A percentile compares a stretch with the other conserved stretches of the same genome.
Evolutionary conservation across 768 basidiomycete species (phyloP).

Genomic region (Amanita rubescens): DNA sequence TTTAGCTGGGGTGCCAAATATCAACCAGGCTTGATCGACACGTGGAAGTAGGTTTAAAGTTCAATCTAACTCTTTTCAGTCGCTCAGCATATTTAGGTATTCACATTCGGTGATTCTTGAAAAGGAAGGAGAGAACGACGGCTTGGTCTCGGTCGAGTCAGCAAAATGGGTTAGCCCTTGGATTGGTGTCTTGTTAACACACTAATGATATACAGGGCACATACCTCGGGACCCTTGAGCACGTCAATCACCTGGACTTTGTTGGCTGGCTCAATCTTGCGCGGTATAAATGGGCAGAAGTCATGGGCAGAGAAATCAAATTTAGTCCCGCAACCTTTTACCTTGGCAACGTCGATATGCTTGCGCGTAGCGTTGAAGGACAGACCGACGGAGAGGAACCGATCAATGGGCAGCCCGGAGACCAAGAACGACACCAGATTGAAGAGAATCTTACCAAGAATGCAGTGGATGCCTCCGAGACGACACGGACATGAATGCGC

Average conservation of each 20-base stretch:
- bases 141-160: slow-evolving; percentile 82
- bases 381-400: slow-evolving; percentile 15
- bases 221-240: slow-evolving; percentile 85
- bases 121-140: slow-evolving; percentile 92
- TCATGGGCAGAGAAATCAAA: slow-evolving; percentile 82
- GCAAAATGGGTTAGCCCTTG: slow-evolving; percentile 63
- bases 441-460: neutral
- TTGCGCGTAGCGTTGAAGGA: slow-evolving; percentile 72
- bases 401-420: neutral
- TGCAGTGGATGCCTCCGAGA: neutral
- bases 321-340: slow-evolving; percentile 94
- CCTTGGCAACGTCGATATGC: slow-evolving; percentile 69
- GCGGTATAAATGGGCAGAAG: slow-evolving; percentile 82
- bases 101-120: slow-evolving; percentile 76
- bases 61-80: slow-evolving; percentile 10
- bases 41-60: slow-evolving; percentile 52
- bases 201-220: slow-evolving; percentile 50
- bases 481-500: neutral
- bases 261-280: slow-evolving; percentile 93
- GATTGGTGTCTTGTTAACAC: neutral
- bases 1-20: slow-evolving; percentile 95
- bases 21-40: slow-evolving; percentile 84
- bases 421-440: slow-evolving; percentile 3
- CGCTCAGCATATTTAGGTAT: slow-evolving; percentile 32
- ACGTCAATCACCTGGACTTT: slow-evolving; percentile 88